Base-by-base conservation (phyloP, 73 alveolate species). In the Paramecium octaurelia region DNA sequence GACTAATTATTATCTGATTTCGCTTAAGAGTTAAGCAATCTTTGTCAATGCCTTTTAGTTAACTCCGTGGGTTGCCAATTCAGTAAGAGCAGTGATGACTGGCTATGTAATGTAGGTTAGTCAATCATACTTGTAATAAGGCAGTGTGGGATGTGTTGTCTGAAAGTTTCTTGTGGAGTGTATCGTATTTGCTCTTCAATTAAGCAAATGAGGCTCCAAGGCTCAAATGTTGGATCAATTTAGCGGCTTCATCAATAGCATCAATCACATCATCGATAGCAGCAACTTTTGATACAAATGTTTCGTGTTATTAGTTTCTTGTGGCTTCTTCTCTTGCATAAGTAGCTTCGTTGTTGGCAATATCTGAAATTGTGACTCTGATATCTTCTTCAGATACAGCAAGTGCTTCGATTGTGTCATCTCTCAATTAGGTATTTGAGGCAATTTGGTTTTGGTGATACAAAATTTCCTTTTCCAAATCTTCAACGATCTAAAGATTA, bases 221-320 rank as follows among this genome's bases (percentile, higher is more conserved):
- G 59, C 75, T 48, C 83, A 89, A 38, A 23, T 89, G 94, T 43
- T 89, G 77, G 88, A 89, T 89, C 76, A 89, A 73, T 42, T 60
- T 89, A 24, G 94, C 35, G 35, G 94, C 94, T 31, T 89, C 94
- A 89, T 89, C 94, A 18, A 89, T 46, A 44, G 94, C 91, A n/a
- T 89, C 88, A 70, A 89, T 70, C 36, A 83, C 94, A 21, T 89
- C 94, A 23, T 80, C 91, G 18, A 80, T 80, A 35, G 91, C 91
- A 40, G 70, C 91, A 46, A 48, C 46, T 43, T 80, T 80, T 12
- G 91, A 21, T n/a, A 80, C 91, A 21, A 21, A 80, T 42, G 75
- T 42, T 21, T 42, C 91, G 91, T 80, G 91, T 80, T 77, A 80
- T 42, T 42, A 42, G 24, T 80, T 18, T 80, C 91, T 80, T 40